Evolutionary conservation across 2,329 filamentous ascomycete genomes (phyloP).

Genomic region (Colletotrichum acutatum): DNA sequence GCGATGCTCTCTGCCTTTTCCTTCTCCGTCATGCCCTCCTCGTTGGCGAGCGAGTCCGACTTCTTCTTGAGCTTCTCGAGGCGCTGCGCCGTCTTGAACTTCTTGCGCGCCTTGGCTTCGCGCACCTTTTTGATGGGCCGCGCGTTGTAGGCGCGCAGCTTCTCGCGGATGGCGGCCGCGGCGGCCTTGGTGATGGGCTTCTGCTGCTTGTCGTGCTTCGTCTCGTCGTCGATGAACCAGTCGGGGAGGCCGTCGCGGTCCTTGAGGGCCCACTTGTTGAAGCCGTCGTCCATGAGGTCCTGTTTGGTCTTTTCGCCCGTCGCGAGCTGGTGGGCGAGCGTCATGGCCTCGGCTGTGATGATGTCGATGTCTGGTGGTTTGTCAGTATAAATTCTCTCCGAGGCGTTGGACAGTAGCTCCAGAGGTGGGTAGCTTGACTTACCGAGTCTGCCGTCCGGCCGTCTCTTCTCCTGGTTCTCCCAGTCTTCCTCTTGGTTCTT

Average conservation of each 20-base stretch:
- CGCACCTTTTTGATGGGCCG: slow-evolving; percentile 99
- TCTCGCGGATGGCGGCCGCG: slow-evolving; percentile 92
- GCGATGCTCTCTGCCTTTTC: slow-evolving; percentile 91
- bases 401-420: background rate
- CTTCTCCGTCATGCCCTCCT: slow-evolving; percentile 93
- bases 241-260: slow-evolving; percentile 93
- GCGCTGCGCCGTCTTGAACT: slow-evolving; percentile 90
- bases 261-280: slow-evolving; percentile 92
- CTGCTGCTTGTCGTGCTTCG: slow-evolving; percentile 82
- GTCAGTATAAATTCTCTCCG: slow-evolving; percentile 7
- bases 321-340: slow-evolving; percentile 90
- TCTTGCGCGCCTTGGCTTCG: slow-evolving; percentile 96
- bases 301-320: slow-evolving; percentile 83
- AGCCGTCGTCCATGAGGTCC: slow-evolving; percentile 89
- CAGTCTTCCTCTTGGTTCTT: slow-evolving; percentile 68
- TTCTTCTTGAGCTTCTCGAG: slow-evolving; percentile 98
- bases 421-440: slow-evolving; percentile 40
- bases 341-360: slow-evolving; percentile 99
- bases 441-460: slow-evolving; percentile 72
- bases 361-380: slow-evolving; percentile 85
- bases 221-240: slow-evolving; percentile 97
- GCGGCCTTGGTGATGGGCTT: slow-evolving; percentile 93
- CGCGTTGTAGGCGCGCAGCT: slow-evolving; percentile 90
- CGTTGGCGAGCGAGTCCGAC: slow-evolving; percentile 86
- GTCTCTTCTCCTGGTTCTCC: slow-evolving; percentile 73